Conservation (phyloP, 306 rosid genomes). For the Vigna nakashimae region DNA sequence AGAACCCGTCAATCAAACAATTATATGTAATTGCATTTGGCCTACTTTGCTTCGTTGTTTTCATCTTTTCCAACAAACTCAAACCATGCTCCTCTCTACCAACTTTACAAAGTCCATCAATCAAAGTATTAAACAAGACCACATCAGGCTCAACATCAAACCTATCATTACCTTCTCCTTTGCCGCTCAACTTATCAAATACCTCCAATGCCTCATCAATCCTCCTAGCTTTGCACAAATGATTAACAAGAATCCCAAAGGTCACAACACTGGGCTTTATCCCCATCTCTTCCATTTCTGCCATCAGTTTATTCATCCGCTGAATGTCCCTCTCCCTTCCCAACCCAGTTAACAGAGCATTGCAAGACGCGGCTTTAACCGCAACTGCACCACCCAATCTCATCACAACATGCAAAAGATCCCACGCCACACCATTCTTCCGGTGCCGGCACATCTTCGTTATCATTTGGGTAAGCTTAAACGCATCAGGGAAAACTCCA, state of each 20-base stretch:
- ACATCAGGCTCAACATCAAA: conserved; percentile 64
- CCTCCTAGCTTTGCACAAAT: conserved; percentile 76
- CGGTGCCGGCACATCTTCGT: conserved; percentile 56
- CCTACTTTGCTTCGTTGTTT: conserved; percentile 43
- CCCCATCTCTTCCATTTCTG: conserved; percentile 68
- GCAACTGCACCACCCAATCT: conserved; percentile 57
- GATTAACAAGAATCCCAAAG: conserved; percentile 68
- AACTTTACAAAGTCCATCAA: conserved; percentile 85
- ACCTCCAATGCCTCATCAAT: conserved; percentile 69
- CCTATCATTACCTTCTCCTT: conserved; percentile 38
- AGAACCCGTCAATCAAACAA: conserved; percentile 79
- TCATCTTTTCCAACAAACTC: conserved; percentile 73
- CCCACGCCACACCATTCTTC: conserved; percentile 68
- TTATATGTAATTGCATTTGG: conserved; percentile 71
- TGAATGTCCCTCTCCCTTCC: conserved; percentile 54
- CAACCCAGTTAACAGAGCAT: conserved; percentile 72
- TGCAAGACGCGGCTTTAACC: conserved; percentile 67
- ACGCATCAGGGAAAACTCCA: conserved; percentile 57
- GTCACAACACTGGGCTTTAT: conserved; percentile 67
- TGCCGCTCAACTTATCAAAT: conserved; percentile 62
- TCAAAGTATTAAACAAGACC: conserved; percentile 67
- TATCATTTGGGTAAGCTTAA: conserved; percentile 64
- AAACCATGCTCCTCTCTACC: conserved; percentile 84
- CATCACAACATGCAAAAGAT: conserved; percentile 61
- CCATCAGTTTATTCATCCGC: conserved; percentile 69